Conservation (phyloP, 305 asterid genomes). For the Fraxinus dipetala region DNA sequence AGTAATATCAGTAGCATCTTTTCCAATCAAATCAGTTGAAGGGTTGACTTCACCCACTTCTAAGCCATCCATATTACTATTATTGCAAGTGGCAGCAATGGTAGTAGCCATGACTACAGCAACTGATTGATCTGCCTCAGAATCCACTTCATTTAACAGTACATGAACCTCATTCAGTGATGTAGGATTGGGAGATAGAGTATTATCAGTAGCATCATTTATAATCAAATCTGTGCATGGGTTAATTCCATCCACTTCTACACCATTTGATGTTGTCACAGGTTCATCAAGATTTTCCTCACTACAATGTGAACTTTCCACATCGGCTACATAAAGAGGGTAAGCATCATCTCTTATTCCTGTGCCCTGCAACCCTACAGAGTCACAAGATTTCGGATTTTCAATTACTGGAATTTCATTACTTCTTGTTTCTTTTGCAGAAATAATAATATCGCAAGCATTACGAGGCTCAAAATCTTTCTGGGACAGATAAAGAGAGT, state of each 20-base stretch:
- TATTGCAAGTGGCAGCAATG: conserved; percentile 27
- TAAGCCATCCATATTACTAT: conserved; percentile 20
- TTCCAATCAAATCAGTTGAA: conserved; percentile 25
- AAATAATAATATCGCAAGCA: conserved; percentile 18
- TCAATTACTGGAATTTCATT: conserved; percentile 27
- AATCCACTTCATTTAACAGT: conserved; percentile 25
- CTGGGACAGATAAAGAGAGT: conserved; percentile 28
- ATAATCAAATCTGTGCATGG: conserved; percentile 24
- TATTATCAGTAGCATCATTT: conserved; percentile 24
- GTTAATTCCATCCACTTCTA: conserved; percentile 27
- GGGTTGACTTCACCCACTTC: conserved; percentile 26
- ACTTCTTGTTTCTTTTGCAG: conserved; percentile 27
- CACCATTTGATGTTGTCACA: conserved; percentile 28
- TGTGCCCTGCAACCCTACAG: conserved; percentile 25
- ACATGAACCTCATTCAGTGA: conserved; percentile 30
- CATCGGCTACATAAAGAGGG: conserved; percentile 34
- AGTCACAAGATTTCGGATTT: conserved; percentile 27
- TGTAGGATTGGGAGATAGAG: conserved; percentile 27
- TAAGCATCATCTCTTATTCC: conserved; percentile 26
- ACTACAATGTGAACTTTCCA: conserved; percentile 27
- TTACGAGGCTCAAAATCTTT: conserved; percentile 34
- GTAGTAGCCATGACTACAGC: conserved; percentile 29
- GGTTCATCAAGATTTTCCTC: conserved; percentile 36
- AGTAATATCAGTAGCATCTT: conserved; percentile 25
- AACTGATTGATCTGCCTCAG: conserved; percentile 26